Evolutionary conservation across 1,139 yeast genomes (phyloP), one percentile per base, ranked within the genome.

Genomic region (Saccharomyces pastorianus): DNA sequence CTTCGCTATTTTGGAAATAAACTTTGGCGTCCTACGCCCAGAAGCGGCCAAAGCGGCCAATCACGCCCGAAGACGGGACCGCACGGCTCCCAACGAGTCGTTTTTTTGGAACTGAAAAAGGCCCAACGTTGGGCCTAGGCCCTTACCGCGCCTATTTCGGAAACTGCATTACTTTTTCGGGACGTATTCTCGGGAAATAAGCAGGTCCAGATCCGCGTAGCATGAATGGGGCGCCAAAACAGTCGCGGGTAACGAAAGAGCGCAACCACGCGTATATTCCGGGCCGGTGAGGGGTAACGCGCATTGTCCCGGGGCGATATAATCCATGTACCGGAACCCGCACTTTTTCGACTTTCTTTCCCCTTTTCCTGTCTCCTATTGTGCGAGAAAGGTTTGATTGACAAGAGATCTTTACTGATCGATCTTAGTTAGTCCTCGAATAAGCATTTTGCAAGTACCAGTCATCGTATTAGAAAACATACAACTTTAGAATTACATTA

Each of bases 401-500:
- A 17, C 34, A 26, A 31, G 42, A 17, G 25, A n/a, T n/a, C 14
- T 28, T 7, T 13, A 26, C 13, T 29, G 28, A 17, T 29, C n/a
- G 17, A 20, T 17, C 38, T 5, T 8, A 17, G 8, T 13, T 23
- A 23, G 25, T 20, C 17, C n/a, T 38, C 41, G 44, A 8, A 17
- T 8, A 2, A 38, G n/a, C 25, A n/a, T 5, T 9, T 8, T 9
- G 7, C 23, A 14, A 17, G 9, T 8, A 31, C 38, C 38, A 31
- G 38, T 17, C 11, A 38, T 8, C 25, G 23, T 29, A 11, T 28
- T 8, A 32, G 23, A 25, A n/a, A 41, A 14, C n/a, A 41, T n/a
- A 6, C 8, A 31, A 14, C 29, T 13, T 23, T 9, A 9, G 7
- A 32, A 13, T 26, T 26, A 34, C 31, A 51, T 9, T 41, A 65